phyloP scores from a whole-genome alignment of 2,329 filamentous ascomycete species.

The Lasiodiplodia theobromae region DNA sequence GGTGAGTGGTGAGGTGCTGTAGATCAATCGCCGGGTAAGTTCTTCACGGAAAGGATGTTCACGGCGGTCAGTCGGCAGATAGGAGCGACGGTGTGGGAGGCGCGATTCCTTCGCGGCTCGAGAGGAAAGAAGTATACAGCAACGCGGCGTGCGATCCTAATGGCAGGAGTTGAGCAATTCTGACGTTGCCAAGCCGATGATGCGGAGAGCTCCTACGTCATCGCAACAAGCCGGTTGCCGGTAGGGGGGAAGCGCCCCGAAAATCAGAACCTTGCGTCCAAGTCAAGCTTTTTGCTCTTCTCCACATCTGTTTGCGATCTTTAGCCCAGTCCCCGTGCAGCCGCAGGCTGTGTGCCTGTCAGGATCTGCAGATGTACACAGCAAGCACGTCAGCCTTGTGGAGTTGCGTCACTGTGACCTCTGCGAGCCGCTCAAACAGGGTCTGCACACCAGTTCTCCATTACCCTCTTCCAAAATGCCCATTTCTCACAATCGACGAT shows the following conservation, averaged over 20 bases:
- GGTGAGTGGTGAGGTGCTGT: conserved; percentile 24
- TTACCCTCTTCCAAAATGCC: background rate
- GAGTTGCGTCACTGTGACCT: conserved; percentile 19
- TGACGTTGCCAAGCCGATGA: background rate
- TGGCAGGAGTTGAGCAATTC: background rate
- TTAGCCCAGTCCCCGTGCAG: conserved; percentile 11
- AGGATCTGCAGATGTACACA: conserved; percentile 9
- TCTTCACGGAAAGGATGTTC: conserved; percentile 1
- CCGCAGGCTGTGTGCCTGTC: background rate
- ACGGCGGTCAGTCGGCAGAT: conserved; percentile 33
- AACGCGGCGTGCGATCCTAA: background rate
- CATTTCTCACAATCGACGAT: background rate
- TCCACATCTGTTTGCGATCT: conserved; percentile 16
- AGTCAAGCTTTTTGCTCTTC: conserved; percentile 23
- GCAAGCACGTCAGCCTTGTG: conserved; percentile 19
- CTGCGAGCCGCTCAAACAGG: conserved; percentile 6
- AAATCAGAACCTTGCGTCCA: conserved; percentile 6
- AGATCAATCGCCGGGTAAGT: conserved; percentile 22
- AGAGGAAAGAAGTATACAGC: background rate
- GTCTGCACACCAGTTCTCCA: background rate
- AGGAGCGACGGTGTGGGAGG: conserved; percentile 27
- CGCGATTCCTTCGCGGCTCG: background rate
- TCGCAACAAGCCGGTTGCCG: conserved; percentile 5
- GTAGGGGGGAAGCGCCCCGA: background rate
- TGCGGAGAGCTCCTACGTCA: conserved; percentile 13